Evolutionary conservation across 2,329 filamentous ascomycete species (phyloP).

Genomic region (Sclerotinia nivalis): DNA sequence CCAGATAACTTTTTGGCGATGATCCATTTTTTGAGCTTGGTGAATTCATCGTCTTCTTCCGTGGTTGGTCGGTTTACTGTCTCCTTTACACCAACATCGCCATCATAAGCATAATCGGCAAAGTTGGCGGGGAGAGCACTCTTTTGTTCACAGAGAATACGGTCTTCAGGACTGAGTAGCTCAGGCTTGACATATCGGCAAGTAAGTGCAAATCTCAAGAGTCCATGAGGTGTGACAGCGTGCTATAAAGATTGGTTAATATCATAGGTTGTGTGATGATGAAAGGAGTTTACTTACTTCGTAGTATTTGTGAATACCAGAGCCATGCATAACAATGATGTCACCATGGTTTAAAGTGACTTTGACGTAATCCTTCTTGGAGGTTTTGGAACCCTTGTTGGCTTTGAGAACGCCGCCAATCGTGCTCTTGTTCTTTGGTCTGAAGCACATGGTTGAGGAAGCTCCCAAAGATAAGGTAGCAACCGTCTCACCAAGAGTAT

Average conservation of each 20-base stretch:
- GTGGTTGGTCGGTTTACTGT: background rate
- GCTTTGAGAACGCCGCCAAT: constrained; percentile 27
- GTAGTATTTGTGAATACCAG: constrained; percentile 58
- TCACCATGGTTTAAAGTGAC: constrained; percentile 60
- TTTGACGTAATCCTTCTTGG: constrained; percentile 41
- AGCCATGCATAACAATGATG: constrained; percentile 64
- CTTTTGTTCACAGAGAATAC: constrained; percentile 23
- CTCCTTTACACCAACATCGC: constrained; percentile 32
- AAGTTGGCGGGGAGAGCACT: constrained; percentile 40
- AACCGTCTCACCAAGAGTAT: constrained; percentile 61
- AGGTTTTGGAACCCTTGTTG: constrained; percentile 30
- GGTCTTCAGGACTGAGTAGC: constrained; percentile 42
- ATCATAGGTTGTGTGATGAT: background rate
- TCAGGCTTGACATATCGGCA: constrained; percentile 53
- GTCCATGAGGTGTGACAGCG: constrained; percentile 52
- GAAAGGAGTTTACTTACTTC: constrained; percentile 46
- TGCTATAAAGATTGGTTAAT: constrained; percentile 46
- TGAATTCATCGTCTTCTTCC: background rate
- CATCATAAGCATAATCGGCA: constrained; percentile 39
- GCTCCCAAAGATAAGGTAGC: constrained; percentile 60
- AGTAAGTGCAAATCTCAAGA: constrained; percentile 58
- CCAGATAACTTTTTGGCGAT: background rate
- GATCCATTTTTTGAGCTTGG: background rate
- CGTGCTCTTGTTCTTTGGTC: constrained; percentile 50
- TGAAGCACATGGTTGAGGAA: constrained; percentile 53